Evolutionary conservation across 306 rosid genomes (phyloP).

Genomic region (Astragalus membranaceus): DNA sequence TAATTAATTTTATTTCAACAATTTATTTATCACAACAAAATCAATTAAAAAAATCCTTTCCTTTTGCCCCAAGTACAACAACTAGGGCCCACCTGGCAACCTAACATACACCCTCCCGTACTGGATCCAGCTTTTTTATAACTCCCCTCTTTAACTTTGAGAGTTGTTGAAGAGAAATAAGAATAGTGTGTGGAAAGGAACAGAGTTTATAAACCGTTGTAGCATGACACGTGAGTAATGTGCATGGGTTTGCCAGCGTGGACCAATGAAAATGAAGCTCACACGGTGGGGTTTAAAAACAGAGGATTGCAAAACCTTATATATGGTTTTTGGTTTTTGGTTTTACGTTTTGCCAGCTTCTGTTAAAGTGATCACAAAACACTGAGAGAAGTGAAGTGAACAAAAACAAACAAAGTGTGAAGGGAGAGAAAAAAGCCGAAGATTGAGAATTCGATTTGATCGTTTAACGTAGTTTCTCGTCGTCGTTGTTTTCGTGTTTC

Average conservation of each 20-base stretch:
- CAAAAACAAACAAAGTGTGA: not conserved
- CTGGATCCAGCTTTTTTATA: not conserved
- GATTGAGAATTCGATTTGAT: not conserved
- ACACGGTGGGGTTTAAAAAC: not conserved
- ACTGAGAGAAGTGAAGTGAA: not conserved
- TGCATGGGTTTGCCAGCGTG: not conserved
- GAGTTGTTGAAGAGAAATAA: not conserved
- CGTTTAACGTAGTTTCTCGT: not conserved
- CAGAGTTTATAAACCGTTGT: not conserved
- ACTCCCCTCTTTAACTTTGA: no score
- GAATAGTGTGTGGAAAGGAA: not conserved
- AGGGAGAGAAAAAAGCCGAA: not conserved
- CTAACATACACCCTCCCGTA: slow-evolving; percentile 4
- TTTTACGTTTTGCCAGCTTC: not conserved
- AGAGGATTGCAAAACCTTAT: not conserved
- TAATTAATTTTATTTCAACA: no score
- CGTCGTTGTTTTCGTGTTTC: not conserved
- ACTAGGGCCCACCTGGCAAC: not conserved
- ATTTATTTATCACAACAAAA: no score
- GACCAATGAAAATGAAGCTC: not conserved
- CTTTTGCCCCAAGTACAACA: no score
- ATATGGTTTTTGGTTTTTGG: no score
- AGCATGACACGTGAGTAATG: not conserved
- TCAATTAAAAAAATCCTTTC: no score
- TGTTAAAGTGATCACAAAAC: not conserved